Base-by-base conservation (phyloP, 2,329 filamentous ascomycete genomes). In the Venturia pyrina region DNA sequence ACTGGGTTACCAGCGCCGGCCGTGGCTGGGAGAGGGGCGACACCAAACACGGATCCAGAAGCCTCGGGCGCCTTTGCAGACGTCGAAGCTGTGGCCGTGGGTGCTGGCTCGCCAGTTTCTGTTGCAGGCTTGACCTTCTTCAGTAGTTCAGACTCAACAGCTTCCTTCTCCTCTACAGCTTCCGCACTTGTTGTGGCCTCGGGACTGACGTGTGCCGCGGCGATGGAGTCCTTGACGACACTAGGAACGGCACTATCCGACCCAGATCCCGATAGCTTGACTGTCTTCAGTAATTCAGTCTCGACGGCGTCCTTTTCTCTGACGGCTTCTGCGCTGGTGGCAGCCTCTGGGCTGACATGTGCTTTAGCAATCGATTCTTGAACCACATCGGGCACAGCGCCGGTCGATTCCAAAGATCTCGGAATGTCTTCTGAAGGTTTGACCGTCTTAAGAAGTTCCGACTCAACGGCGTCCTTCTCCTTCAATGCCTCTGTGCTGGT, bases 391-490 rank as follows among this genome's bases (percentile, higher is more conserved):
- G 66, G 72, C 13, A 73, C 70, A 8, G 24, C 53, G 41, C 79
- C 79, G 61, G 74, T 70, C 61, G 77, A 76, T 21, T 48, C 4
- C 15, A 48, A 13, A 19, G 44, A 19, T 17, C 44, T 48, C 19
- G 44, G 44, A 21, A 48, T 48, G 43, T 32, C 21, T 65, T 79
- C 70, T 6, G 73, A 72, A 61, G 75, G 73, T 69, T 76, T 70
- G 41, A 77, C 40, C 75, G 89, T 84, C 69, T 85, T 82, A 61
- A 92, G 79, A 10, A 96, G 81, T 78, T 96, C 89, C 37, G 84
- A 76, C 79, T 96, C 91, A 5, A 92, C 82, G 11, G 80, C 82
- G 74, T 85, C 85, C 84, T 95, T 95, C 71, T 93, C 89, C 68
- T 83, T 78, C 62, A 69, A 72, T 64, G 53, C 70, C 43, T 56